phyloP scores from a whole-genome alignment of 345 rosid genomes.

The Eucalyptus tenuipes region DNA sequence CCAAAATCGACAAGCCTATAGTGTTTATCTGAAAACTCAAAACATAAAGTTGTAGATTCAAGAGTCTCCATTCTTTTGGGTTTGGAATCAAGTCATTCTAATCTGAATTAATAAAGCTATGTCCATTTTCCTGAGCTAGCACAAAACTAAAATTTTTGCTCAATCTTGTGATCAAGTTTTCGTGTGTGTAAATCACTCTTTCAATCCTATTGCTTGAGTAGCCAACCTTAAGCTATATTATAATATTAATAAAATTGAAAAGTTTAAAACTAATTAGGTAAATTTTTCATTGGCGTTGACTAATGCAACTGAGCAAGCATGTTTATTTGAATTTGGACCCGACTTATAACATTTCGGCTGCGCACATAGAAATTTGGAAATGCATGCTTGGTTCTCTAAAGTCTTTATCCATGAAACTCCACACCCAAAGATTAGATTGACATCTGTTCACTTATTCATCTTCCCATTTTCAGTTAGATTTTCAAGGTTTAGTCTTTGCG shows the following conservation, averaged over 20 bases:
- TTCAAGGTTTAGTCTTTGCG: background rate
- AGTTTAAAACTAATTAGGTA: background rate
- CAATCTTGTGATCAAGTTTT: background rate
- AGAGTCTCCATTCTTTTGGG: background rate
- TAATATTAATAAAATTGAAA: background rate
- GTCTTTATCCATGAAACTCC: background rate
- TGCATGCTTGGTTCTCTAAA: background rate
- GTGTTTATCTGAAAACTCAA: background rate
- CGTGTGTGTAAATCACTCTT: background rate
- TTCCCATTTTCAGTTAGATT: background rate
- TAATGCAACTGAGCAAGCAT: background rate
- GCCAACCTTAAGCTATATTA: background rate
- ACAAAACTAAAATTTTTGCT: background rate
- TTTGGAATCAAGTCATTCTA: background rate
- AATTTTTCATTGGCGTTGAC: background rate
- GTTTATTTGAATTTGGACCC: background rate
- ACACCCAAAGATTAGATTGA: background rate
- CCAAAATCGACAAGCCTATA: background rate
- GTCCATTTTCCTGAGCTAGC: background rate
- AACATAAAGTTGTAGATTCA: background rate
- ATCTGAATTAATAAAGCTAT: background rate
- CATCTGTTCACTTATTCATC: background rate
- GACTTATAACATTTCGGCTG: background rate
- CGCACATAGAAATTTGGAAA: background rate
- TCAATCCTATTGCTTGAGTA: background rate